These are phyloP conservation scores for Botrytis fragariae DNA, from an alignment of 2,329 filamentous ascomycete species.

Conservation along the genomic window DNA sequence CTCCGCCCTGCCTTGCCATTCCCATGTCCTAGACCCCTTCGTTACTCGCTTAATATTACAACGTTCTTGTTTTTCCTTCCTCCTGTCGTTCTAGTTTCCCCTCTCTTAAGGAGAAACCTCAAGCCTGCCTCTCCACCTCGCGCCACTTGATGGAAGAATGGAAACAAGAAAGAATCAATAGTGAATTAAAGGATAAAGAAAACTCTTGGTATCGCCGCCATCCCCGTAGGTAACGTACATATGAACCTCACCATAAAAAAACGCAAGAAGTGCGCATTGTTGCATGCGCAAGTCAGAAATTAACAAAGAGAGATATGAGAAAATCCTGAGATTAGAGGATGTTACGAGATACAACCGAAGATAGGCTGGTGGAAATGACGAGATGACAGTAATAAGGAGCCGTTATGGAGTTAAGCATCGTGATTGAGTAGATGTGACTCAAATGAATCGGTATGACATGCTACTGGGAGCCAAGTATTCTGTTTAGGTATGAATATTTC, in stretches of 20 bases:
- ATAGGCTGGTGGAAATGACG: slow-evolving; percentile 6
- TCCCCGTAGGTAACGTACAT: slow-evolving; percentile 21
- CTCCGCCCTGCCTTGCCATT: not conserved
- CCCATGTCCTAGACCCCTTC: not conserved
- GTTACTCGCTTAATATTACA: slow-evolving; percentile 12
- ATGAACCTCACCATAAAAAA: slow-evolving; percentile 1
- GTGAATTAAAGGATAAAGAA: slow-evolving; percentile 18
- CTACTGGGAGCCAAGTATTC: not conserved
- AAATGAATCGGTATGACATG: not conserved
- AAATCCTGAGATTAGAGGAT: slow-evolving; percentile 6
- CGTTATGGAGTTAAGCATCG: not conserved
- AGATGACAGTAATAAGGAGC: not conserved
- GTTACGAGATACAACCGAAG: not conserved
- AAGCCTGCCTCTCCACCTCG: not conserved
- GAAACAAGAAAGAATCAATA: slow-evolving; percentile 10
- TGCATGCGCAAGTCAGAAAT: slow-evolving; percentile 9
- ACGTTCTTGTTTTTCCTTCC: not conserved
- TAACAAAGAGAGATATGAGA: slow-evolving; percentile 9
- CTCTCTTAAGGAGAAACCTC: not conserved
- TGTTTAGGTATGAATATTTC: slow-evolving; percentile 1
- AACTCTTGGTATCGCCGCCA: slow-evolving; percentile 35
- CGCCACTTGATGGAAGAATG: not conserved
- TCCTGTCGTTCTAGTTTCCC: not conserved
- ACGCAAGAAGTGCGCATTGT: not conserved
- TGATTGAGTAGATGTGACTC: not conserved